Conservation (phyloP, 208 protist species). For the Strigomonas galati region DNA sequence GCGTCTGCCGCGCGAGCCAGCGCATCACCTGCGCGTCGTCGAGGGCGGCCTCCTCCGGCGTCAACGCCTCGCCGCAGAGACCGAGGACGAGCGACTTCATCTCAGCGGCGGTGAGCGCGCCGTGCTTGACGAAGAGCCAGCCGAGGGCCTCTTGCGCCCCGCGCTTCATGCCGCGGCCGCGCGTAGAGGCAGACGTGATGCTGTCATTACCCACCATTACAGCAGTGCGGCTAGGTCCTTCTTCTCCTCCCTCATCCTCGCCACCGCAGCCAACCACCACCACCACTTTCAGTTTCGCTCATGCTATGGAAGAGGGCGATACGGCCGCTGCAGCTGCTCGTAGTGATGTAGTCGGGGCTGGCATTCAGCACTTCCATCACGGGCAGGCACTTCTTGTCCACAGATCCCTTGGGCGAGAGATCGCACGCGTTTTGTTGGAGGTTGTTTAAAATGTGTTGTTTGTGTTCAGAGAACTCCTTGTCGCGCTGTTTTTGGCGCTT, state of each 20-base stretch:
- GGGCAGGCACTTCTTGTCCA: constrained; percentile 72
- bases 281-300: not conserved
- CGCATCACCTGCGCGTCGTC: constrained; percentile 22
- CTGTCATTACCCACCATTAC: not conserved
- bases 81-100: constrained; percentile 49
- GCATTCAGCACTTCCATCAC: constrained; percentile 75
- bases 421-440: constrained; percentile 67
- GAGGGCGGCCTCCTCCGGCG: constrained; percentile 18
- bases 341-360: constrained; percentile 78
- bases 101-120: constrained; percentile 52
- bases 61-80: constrained; percentile 40
- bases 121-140: constrained; percentile 84
- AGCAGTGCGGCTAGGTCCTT: not conserved
- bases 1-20: not conserved
- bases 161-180: constrained; percentile 40
- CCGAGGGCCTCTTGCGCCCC: constrained; percentile 64
- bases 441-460: constrained; percentile 56
- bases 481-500: constrained; percentile 46
- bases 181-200: not conserved
- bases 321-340: constrained; percentile 87
- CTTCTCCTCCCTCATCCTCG: not conserved
- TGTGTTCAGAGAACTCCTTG: constrained; percentile 70
- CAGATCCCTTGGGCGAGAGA: constrained; percentile 35
- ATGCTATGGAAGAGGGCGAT: constrained; percentile 85
- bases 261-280: not conserved